Conservation (phyloP, 2,329 filamentous ascomycete genomes). For the Aureobasidium pullulans region DNA sequence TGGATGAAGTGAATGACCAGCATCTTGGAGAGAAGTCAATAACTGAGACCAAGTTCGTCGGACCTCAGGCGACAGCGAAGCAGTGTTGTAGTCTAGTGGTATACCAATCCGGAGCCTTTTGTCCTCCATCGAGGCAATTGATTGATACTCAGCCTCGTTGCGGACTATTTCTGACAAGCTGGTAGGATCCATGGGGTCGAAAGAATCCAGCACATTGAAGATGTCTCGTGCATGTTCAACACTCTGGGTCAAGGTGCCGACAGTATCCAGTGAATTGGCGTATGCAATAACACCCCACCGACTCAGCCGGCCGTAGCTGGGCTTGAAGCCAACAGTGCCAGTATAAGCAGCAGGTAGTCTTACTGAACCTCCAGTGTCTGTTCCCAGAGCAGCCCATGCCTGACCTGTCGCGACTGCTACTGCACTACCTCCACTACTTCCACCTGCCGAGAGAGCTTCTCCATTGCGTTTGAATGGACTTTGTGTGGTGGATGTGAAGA, state of each 20-base stretch:
- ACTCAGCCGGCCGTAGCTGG: slow-evolving; percentile 81
- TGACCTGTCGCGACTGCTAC: slow-evolving; percentile 65
- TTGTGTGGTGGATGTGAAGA: slow-evolving; percentile 58
- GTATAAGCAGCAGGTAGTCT: slow-evolving; percentile 83
- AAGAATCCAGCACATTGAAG: slow-evolving; percentile 46
- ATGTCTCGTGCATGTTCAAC: slow-evolving; percentile 40
- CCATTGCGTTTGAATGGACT: slow-evolving; percentile 37
- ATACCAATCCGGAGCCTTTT: slow-evolving; percentile 47
- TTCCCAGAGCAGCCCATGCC: slow-evolving; percentile 69
- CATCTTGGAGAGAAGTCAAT: slow-evolving; percentile 50
- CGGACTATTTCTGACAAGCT: slow-evolving; percentile 55
- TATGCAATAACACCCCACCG: slow-evolving; percentile 84
- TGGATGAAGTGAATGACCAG: slow-evolving; percentile 66
- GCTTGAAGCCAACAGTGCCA: slow-evolving; percentile 78
- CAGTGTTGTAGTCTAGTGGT: slow-evolving; percentile 76
- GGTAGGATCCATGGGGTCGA: slow-evolving; percentile 69
- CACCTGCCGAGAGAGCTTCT: slow-evolving; percentile 59
- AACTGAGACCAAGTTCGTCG: slow-evolving; percentile 61
- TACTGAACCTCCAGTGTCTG: slow-evolving; percentile 87
- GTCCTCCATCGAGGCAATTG: slow-evolving; percentile 29
- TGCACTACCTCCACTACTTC: slow-evolving; percentile 90
- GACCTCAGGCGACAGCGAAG: slow-evolving; percentile 65
- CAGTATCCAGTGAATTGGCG: slow-evolving; percentile 86
- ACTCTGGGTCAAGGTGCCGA: slow-evolving; percentile 62
- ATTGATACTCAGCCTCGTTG: slow-evolving; percentile 30